Evolutionary conservation across 345 rosid genomes (phyloP).

Genomic region (Gossypioides kirkii): DNA sequence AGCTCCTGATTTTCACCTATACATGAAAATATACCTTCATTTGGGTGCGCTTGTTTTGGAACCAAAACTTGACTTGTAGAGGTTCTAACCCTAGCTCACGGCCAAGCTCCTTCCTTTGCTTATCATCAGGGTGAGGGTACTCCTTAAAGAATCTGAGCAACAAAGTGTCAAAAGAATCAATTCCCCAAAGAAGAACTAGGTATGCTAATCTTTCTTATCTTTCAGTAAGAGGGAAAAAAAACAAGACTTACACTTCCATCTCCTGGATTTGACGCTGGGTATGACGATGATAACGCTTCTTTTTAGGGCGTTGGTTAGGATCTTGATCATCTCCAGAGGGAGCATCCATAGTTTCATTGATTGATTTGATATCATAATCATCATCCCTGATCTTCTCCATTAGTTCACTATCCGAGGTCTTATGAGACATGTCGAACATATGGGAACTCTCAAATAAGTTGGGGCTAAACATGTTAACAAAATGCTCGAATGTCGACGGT

Average conservation of each 20-base stretch:
- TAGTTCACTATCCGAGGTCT: slow-evolving; percentile 51
- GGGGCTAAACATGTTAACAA: slow-evolving; percentile 56
- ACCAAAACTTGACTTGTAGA: slow-evolving; percentile 93
- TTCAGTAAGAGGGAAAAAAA: neutral
- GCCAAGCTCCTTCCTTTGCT: slow-evolving; percentile 89
- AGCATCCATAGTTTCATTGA: slow-evolving; percentile 50
- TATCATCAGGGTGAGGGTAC: slow-evolving; percentile 93
- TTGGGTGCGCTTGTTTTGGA: slow-evolving; percentile 97
- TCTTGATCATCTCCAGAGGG: slow-evolving; percentile 74
- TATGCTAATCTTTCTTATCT: neutral
- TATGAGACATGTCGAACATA: slow-evolving; percentile 64
- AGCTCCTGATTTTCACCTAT: neutral
- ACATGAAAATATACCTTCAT: slow-evolving; percentile 56
- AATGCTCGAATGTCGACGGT: slow-evolving; percentile 5
- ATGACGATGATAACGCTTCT: slow-evolving; percentile 91
- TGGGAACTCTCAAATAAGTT: slow-evolving; percentile 65
- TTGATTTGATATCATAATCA: slow-evolving; percentile 76
- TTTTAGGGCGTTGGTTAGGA: slow-evolving; percentile 63
- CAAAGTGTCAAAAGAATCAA: slow-evolving; percentile 4
- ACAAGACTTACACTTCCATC: slow-evolving; percentile 73
- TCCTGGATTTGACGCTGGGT: slow-evolving; percentile 94
- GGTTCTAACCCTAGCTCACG: slow-evolving; percentile 77
- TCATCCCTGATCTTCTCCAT: slow-evolving; percentile 56
- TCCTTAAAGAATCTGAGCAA: slow-evolving; percentile 76
- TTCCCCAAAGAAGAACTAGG: neutral